phyloP scores from a whole-genome alignment of 352 stramenopile species.

The Pythium coloratum region DNA sequence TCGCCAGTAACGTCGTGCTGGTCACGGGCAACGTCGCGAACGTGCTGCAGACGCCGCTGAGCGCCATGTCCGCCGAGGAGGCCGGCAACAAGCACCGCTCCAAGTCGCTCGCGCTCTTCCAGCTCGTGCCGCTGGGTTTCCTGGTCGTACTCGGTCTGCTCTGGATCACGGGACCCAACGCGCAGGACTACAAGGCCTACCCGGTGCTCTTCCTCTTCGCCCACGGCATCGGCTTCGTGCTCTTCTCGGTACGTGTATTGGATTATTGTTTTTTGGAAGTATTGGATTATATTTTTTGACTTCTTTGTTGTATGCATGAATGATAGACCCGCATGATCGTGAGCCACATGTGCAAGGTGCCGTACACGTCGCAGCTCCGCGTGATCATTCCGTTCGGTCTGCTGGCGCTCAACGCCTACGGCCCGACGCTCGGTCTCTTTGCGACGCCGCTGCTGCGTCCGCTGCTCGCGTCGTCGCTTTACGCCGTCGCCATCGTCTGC shows the following conservation, averaged over 20 bases:
- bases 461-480: slow-evolving; percentile 66
- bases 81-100: slow-evolving; percentile 85
- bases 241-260: slow-evolving; percentile 62
- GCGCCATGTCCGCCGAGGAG: slow-evolving; percentile 62
- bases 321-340: slow-evolving; percentile 85
- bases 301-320: background rate
- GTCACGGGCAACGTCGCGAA: slow-evolving; percentile 75
- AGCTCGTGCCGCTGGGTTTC: slow-evolving; percentile 72
- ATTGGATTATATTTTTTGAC: too few relatives aligned
- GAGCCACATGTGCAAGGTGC: slow-evolving; percentile 90
- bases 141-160: slow-evolving; percentile 58
- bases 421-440: slow-evolving; percentile 45
- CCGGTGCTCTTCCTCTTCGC: slow-evolving; percentile 78
- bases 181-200: slow-evolving; percentile 62
- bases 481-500: slow-evolving; percentile 68
- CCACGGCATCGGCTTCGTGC: slow-evolving; percentile 81
- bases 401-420: slow-evolving; percentile 78
- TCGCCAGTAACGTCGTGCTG: slow-evolving; percentile 78
- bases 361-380: slow-evolving; percentile 77
- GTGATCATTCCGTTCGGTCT: slow-evolving; percentile 79
- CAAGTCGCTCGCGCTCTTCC: slow-evolving; percentile 72
- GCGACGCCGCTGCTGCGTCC: slow-evolving; percentile 53
- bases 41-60: slow-evolving; percentile 54
- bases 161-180: slow-evolving; percentile 74
- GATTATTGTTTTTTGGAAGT: too few relatives aligned